Evolutionary conservation across 495 filamentous ascomycete genomes (phyloP).

Genomic region (Lophium mytilinum): DNA sequence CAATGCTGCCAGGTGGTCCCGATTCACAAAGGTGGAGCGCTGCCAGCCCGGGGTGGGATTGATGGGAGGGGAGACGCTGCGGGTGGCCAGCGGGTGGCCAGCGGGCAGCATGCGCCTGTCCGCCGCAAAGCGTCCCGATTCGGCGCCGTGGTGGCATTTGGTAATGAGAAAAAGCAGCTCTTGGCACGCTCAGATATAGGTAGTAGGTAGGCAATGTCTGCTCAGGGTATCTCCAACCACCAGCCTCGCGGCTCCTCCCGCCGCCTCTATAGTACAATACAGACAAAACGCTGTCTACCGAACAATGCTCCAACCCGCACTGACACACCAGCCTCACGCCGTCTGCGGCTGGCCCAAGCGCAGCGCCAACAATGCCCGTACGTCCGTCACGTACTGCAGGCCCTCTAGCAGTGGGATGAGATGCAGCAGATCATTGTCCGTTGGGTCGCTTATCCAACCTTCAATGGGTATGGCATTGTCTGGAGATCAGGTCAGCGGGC

Average conservation of each 20-base stretch:
- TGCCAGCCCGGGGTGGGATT: no score
- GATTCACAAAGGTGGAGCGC: no score
- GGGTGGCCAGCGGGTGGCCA: no score
- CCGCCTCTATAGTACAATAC: not conserved
- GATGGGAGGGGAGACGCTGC: no score
- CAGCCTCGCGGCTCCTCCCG: not conserved
- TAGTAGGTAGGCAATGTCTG: not conserved
- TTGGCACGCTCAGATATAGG: not conserved
- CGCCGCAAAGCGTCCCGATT: no score
- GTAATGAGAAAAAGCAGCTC: no score
- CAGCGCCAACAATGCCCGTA: conserved; percentile 78
- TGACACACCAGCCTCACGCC: conserved; percentile 19
- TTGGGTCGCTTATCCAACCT: conserved; percentile 87
- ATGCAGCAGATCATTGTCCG: conserved; percentile 83
- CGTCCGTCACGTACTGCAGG: conserved; percentile 91
- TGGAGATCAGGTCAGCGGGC: conserved; percentile 27
- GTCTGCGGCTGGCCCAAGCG: conserved; percentile 66
- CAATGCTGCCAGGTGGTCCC: no score
- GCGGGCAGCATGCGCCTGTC: no score
- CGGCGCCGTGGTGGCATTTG: no score
- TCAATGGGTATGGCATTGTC: conserved; percentile 94
- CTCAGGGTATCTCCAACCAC: not conserved
- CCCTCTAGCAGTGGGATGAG: conserved; percentile 90
- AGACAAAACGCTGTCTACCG: not conserved
- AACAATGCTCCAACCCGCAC: not conserved